A percentile compares a stretch with the other conserved stretches of the same genome.
Evolutionary conservation across 495 filamentous ascomycete genomes (phyloP).

Genomic region (Thermothielavioides terrestris): DNA sequence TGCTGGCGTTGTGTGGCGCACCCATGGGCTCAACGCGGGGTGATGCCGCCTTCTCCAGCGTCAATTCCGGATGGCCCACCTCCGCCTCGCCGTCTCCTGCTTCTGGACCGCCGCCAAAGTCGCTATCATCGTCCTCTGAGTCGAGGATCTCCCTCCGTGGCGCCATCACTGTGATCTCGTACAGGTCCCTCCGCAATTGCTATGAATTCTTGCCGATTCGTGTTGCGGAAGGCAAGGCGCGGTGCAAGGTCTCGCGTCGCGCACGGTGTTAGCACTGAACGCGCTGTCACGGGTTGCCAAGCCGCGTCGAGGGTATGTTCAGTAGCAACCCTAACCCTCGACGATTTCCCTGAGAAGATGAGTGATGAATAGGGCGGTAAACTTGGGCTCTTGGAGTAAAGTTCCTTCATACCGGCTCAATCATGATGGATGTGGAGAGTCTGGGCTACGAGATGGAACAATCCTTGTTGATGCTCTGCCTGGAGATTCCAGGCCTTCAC

Average conservation of each 20-base stretch:
- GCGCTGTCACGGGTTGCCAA: slow-evolving; percentile 7
- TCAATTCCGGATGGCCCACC: too few species aligned
- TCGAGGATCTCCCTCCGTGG: slow-evolving; percentile 21
- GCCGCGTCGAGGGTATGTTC: background rate
- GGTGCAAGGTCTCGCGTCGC: background rate
- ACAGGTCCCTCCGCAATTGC: background rate
- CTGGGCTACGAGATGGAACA: too few species aligned
- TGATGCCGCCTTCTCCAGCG: background rate
- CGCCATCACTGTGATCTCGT: slow-evolving; percentile 8
- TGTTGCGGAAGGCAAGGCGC: background rate
- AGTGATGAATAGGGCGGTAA: too few species aligned
- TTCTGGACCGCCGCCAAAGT: slow-evolving; percentile 6
- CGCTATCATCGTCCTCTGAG: slow-evolving; percentile 26
- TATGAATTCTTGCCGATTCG: background rate
- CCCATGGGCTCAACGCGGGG: background rate
- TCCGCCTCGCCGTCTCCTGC: background rate
- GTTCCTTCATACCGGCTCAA: too few species aligned
- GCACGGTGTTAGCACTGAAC: background rate
- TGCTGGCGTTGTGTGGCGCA: slow-evolving; percentile 7
- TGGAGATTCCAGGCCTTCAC: too few species aligned
- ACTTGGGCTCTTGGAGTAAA: too few species aligned
- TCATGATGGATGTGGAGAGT: too few species aligned
- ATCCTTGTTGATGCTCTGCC: too few species aligned
- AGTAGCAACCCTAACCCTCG: background rate
- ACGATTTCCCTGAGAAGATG: too few species aligned